A percentile compares a stretch with the other conserved stretches of the same genome.
Evolutionary conservation across 2,329 filamentous ascomycete genomes (phyloP).

Genomic region (Verticillium isaacii): DNA sequence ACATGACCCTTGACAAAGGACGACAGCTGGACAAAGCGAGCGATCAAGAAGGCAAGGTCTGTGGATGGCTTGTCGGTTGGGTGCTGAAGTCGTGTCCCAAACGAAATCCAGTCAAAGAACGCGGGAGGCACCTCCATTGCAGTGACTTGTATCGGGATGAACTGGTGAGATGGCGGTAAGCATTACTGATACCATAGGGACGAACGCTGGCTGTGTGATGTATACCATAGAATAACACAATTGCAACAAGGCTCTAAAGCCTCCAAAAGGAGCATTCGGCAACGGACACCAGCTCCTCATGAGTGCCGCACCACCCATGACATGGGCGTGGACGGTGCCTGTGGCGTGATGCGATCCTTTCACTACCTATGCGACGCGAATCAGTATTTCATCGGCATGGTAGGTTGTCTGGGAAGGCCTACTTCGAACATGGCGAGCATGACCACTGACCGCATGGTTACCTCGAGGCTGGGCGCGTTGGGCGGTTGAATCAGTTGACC

Average conservation of each 20-base stretch:
- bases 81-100: slow-evolving; percentile 28
- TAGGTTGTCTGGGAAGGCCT: slow-evolving; percentile 9
- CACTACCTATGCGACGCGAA: slow-evolving; percentile 29
- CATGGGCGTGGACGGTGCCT: slow-evolving; percentile 50
- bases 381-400: background rate
- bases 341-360: slow-evolving; percentile 41
- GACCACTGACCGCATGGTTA: slow-evolving; percentile 48
- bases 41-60: slow-evolving; percentile 34
- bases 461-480: slow-evolving; percentile 28
- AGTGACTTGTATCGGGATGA: slow-evolving; percentile 38
- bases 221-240: slow-evolving; percentile 52
- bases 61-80: slow-evolving; percentile 32
- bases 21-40: slow-evolving; percentile 34
- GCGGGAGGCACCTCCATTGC: slow-evolving; percentile 32
- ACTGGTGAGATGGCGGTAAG: slow-evolving; percentile 23
- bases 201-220: background rate
- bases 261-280: slow-evolving; percentile 30
- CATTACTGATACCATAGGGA: background rate
- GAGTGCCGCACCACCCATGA: slow-evolving; percentile 56
- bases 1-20: slow-evolving; percentile 25
- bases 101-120: slow-evolving; percentile 37
- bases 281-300: slow-evolving; percentile 41
- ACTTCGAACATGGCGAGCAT: slow-evolving; percentile 60
- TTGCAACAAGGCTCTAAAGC: slow-evolving; percentile 48
- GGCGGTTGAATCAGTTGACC: slow-evolving; percentile 32